Base-by-base conservation (phyloP, 441 rosid genomes). In the Erodium trifolium region DNA sequence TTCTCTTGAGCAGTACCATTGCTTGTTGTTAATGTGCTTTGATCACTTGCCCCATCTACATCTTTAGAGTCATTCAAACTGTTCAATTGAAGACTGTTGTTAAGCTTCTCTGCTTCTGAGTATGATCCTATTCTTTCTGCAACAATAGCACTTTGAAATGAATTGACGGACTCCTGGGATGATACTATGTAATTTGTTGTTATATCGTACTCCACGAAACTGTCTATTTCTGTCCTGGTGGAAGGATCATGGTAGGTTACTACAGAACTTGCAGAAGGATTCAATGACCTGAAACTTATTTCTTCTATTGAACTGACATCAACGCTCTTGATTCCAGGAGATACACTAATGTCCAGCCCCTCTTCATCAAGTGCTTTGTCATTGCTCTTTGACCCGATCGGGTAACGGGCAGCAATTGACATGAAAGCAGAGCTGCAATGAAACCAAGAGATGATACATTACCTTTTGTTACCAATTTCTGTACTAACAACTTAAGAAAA, bases 361-460 rank as follows among this genome's bases (percentile, higher is more conserved):
- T 70, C 79, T 71, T 70, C 73, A 68, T 43, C 75, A 64, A 43
- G 14, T 74, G 35, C 65, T 72, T 67, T 59, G 8, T 9, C 4
- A 59, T 69, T 72, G 75, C 70, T 68, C 55, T 73, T 78, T 76
- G 86, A 74, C 79, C 81, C 87, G n/a, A 71, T 70, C 73, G 97
- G 99, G 75, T 87, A 93, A 70, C 76, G 78, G 68, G 99, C 89
- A 5, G 86, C 97, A 66, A 93, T 72, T 59, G 90, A 81, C 95
- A 93, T 91, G 88, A 87, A 93, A 57, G 99, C 99, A 67, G 99
- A 93, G 78, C 99, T 93, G 93, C 88, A 59, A 59, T 78, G 19
- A 13, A 37, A 65, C 39, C 68, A 45, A 62, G 60, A 77, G 72
- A 57, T 74, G 68, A 66, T 60, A 7, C 63, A 19, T 8, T 27